phyloP scores from a whole-genome alignment of 164 flowering plant species.

The Umbilicus rupestris region DNA sequence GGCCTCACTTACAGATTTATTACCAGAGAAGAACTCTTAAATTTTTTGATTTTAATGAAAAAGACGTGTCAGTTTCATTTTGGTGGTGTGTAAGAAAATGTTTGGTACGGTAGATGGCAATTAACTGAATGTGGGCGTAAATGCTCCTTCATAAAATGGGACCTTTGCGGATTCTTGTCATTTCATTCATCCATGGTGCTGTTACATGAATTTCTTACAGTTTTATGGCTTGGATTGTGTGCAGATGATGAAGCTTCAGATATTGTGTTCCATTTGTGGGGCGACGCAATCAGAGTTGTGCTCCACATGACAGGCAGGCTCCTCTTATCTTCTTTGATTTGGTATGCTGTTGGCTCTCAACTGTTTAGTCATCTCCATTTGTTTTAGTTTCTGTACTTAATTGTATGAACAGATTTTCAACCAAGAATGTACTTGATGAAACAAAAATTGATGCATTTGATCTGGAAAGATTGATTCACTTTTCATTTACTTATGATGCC shows the following conservation, averaged over 20 bases:
- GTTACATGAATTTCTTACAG: neutral
- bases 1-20: neutral
- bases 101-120: neutral
- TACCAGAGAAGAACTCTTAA: neutral
- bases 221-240: neutral
- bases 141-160: neutral
- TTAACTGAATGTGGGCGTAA: neutral
- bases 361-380: neutral
- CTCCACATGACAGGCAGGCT: neutral
- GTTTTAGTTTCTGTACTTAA: too few relatives aligned
- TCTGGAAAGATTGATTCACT: too few relatives aligned
- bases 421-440: too few relatives aligned
- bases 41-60: neutral
- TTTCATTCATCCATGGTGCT: neutral
- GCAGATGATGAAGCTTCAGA: neutral
- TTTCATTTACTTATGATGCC: too few relatives aligned
- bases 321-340: neutral
- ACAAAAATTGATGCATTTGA: too few relatives aligned
- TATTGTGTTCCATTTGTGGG: neutral
- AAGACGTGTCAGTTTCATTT: neutral
- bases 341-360: neutral
- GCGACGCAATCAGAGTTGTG: neutral
- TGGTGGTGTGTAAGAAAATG: neutral
- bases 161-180: neutral
- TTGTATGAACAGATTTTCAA: too few relatives aligned